Evolutionary conservation across 305 asterid species (phyloP).

Genomic region (Solanum hybrid): DNA sequence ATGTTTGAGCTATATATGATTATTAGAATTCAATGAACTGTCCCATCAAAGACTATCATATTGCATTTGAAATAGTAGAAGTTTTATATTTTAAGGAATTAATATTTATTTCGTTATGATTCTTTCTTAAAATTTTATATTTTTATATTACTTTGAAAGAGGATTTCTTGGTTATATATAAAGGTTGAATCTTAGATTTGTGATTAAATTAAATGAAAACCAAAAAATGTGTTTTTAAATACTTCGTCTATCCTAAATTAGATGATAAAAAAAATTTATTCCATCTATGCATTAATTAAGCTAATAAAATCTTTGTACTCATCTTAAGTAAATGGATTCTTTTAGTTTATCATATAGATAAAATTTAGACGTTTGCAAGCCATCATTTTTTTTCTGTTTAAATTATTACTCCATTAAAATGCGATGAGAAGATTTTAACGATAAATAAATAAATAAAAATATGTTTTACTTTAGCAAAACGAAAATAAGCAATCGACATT

Average conservation of each 20-base stretch:
- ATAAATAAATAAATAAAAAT: neutral
- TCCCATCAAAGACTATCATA: neutral
- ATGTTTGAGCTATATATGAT: neutral
- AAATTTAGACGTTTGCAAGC: neutral
- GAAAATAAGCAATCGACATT: neutral
- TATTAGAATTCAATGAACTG: neutral
- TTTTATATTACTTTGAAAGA: neutral
- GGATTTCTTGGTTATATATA: too few species aligned
- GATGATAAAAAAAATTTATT: neutral
- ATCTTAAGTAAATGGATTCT: neutral
- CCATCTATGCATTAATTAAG: neutral
- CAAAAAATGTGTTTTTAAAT: neutral
- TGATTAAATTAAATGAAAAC: neutral
- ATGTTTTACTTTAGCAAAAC: neutral
- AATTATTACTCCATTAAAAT: neutral
- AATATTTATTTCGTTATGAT: neutral
- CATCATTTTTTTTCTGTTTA: neutral
- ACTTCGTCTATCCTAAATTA: neutral
- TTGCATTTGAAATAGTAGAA: neutral
- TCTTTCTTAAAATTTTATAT: neutral
- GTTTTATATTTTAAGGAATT: neutral
- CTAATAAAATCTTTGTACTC: neutral
- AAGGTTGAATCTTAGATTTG: neutral
- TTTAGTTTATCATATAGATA: neutral
- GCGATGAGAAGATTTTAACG: neutral